phyloP scores from a whole-genome alignment of 2,329 filamentous ascomycete genomes.

The Coniella vitis region DNA sequence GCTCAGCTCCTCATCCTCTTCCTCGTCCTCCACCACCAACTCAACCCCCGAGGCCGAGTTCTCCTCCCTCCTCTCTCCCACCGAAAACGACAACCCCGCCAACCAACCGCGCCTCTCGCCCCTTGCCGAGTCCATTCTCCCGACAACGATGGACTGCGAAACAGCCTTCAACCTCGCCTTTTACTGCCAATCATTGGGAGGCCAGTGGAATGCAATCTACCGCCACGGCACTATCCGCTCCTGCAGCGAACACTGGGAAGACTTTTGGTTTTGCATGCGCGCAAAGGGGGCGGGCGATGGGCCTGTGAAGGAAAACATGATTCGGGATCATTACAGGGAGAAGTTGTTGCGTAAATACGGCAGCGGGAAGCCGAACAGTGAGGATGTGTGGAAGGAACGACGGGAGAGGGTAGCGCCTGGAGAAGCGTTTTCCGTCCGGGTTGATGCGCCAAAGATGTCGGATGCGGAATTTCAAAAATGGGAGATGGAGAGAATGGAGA shows the following conservation, averaged over 20 bases:
- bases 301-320: constrained; percentile 51
- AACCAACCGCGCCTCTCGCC: constrained; percentile 28
- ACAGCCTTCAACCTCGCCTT: constrained; percentile 88
- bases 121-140: constrained; percentile 64
- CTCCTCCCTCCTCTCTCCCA: constrained; percentile 22
- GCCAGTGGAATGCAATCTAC: constrained; percentile 89
- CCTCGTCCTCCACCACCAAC: no score
- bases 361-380: constrained; percentile 61
- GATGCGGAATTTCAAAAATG: constrained; percentile 37
- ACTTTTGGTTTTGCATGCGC: constrained; percentile 98
- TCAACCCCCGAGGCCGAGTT: no score
- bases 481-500: constrained; percentile 31
- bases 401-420: constrained; percentile 49
- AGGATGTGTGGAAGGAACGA: constrained; percentile 83
- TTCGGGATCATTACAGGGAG: constrained; percentile 61
- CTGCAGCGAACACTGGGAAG: constrained; percentile 81
- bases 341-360: constrained; percentile 60
- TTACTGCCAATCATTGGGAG: constrained; percentile 86
- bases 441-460: constrained; percentile 30
- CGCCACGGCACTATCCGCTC: constrained; percentile 70
- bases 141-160: constrained; percentile 80
- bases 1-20: constrained; percentile 22
- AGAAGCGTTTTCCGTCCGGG: constrained; percentile 36
- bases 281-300: constrained; percentile 54
- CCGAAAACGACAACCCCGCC: constrained; percentile 9